phyloP scores from a whole-genome alignment of 1,284 basidiomycete genomes.

The Cronartium quercuum region DNA sequence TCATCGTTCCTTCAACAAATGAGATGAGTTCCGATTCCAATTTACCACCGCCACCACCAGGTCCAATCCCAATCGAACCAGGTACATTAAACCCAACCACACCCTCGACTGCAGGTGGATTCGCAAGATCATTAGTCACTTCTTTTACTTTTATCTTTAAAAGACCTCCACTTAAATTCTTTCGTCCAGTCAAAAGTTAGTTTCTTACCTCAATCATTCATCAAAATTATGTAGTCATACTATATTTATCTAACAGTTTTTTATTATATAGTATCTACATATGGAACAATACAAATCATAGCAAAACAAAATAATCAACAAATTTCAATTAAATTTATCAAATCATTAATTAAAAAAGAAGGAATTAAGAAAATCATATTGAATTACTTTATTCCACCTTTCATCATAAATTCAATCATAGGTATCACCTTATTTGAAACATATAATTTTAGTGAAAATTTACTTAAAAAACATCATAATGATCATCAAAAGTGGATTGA shows the following conservation, averaged over 20 bases:
- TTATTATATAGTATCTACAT: slow-evolving; percentile 14
- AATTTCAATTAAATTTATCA: slow-evolving; percentile 2
- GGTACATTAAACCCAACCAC: slow-evolving; percentile 12
- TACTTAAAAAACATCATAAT: slow-evolving; percentile 1
- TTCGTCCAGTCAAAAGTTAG: slow-evolving; percentile 31
- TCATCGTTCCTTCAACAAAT: no score
- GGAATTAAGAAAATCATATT: slow-evolving; percentile 9
- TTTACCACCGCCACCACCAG: slow-evolving; percentile 15
- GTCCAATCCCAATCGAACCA: slow-evolving; percentile 20
- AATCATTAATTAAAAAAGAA: slow-evolving; percentile 16
- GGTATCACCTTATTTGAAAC: slow-evolving; percentile 27
- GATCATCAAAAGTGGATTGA: no score
- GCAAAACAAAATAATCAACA: slow-evolving; percentile 1
- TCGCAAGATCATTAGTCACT: slow-evolving; percentile 16
- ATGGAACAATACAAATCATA: slow-evolving; percentile 11
- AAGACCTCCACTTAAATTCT: slow-evolving; percentile 26
- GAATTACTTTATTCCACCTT: slow-evolving; percentile 22
- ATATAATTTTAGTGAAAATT: slow-evolving; percentile 19
- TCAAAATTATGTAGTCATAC: not conserved
- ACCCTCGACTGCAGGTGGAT: slow-evolving; percentile 1
- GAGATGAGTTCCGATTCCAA: no score
- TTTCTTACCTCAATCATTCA: not conserved
- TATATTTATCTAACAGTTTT: not conserved
- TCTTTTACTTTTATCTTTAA: slow-evolving; percentile 30
- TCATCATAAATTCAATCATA: slow-evolving; percentile 21